Conservation (phyloP, 306 rosid genomes). For the Vachellia collinsii region DNA sequence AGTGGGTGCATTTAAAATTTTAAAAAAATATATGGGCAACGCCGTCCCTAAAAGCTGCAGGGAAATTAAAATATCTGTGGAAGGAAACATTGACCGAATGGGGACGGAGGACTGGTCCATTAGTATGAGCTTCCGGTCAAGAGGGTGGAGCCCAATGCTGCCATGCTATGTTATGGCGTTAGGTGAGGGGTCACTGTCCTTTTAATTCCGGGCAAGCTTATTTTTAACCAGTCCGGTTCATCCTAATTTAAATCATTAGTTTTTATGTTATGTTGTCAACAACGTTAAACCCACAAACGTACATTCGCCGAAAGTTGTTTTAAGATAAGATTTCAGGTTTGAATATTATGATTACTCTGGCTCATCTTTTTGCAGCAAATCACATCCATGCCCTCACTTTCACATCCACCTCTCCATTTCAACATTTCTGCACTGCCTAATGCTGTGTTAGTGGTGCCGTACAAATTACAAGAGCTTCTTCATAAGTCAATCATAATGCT, state of each 20-base stretch:
- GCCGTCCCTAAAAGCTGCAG: background rate
- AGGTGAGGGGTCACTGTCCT: constrained; percentile 46
- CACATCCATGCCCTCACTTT: too few species aligned
- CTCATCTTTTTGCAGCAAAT: too few species aligned
- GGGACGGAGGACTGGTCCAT: constrained; percentile 27
- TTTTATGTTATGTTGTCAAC: background rate
- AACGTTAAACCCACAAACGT: background rate
- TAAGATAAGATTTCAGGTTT: background rate
- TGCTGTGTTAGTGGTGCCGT: too few species aligned
- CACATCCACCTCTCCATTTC: too few species aligned
- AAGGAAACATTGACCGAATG: background rate
- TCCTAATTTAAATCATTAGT: background rate
- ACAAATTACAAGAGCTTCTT: too few species aligned
- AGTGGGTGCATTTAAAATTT: too few species aligned
- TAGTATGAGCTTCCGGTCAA: constrained; percentile 35
- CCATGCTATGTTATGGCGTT: constrained; percentile 23
- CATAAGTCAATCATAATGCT: too few species aligned
- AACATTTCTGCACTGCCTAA: too few species aligned
- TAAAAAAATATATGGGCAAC: background rate
- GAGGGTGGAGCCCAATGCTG: constrained; percentile 44
- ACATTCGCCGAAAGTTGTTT: background rate
- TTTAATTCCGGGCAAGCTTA: background rate
- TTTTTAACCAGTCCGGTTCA: background rate
- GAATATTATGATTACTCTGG: too few species aligned
- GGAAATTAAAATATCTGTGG: background rate